phyloP scores from a whole-genome alignment of 2,329 filamentous ascomycete species.

The Rasamsonia emersonii region DNA sequence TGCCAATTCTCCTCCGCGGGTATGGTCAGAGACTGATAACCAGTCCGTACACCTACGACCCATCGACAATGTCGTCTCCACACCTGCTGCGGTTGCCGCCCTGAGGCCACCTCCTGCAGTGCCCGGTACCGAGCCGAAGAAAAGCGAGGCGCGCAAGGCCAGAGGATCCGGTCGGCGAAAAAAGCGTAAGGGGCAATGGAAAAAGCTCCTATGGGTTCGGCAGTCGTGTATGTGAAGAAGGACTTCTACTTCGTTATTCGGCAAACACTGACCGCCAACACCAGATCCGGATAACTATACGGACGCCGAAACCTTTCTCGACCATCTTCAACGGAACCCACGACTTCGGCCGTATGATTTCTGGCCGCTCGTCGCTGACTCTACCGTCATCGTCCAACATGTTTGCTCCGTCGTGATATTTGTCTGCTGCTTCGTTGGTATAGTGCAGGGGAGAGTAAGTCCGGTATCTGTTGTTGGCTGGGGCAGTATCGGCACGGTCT shows the following conservation, averaged over 20 bases:
- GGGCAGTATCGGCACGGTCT: slow-evolving; percentile 70
- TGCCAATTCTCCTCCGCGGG: slow-evolving; percentile 51
- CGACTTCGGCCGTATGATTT: slow-evolving; percentile 93
- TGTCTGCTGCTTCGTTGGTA: slow-evolving; percentile 84
- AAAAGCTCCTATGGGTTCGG: slow-evolving; percentile 96
- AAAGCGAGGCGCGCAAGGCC: slow-evolving; percentile 40
- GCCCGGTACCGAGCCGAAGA: slow-evolving; percentile 24
- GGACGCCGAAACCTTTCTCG: slow-evolving; percentile 91
- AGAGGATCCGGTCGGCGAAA: slow-evolving; percentile 57
- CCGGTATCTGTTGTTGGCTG: slow-evolving; percentile 82
- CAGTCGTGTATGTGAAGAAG: slow-evolving; percentile 62
- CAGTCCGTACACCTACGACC: slow-evolving; percentile 27
- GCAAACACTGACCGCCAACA: slow-evolving; percentile 2
- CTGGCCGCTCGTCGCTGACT: slow-evolving; percentile 91
- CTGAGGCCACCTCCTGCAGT: slow-evolving; percentile 33
- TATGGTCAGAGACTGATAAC: slow-evolving; percentile 30
- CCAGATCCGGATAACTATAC: slow-evolving; percentile 97
- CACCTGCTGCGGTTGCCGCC: slow-evolving; percentile 30
- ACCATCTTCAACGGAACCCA: slow-evolving; percentile 90
- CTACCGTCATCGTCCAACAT: slow-evolving; percentile 94
- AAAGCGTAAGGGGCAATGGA: slow-evolving; percentile 68
- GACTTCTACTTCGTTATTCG: neutral
- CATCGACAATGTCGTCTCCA: slow-evolving; percentile 35
- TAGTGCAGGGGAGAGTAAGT: slow-evolving; percentile 77
- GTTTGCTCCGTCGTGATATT: slow-evolving; percentile 93